A percentile compares a stretch with the other conserved stretches of the same genome.
phyloP scores from a whole-genome alignment of 2,329 filamentous ascomycete genomes.

The Colletotrichum sidae region DNA sequence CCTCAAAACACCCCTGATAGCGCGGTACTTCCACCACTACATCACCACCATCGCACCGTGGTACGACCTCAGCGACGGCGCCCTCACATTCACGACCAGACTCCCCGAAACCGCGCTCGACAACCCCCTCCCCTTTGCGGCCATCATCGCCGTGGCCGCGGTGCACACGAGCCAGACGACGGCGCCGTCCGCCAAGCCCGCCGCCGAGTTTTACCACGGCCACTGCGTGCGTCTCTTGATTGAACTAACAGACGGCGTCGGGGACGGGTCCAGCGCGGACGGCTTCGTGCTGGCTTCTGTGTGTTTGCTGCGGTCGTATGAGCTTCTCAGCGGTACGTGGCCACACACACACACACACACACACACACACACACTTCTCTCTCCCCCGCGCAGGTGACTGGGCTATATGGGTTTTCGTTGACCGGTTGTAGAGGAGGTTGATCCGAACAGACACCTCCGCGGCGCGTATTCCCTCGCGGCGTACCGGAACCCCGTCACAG shows the following conservation, averaged over 20 bases:
- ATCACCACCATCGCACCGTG: slow-evolving; percentile 53
- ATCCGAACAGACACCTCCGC: slow-evolving; percentile 58
- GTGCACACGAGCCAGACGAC: slow-evolving; percentile 52
- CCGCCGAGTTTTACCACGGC: slow-evolving; percentile 54
- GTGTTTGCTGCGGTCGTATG: slow-evolving; percentile 60
- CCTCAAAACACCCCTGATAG: slow-evolving; percentile 46
- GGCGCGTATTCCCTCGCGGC: slow-evolving; percentile 59
- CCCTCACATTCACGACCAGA: slow-evolving; percentile 47
- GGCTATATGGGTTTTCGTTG: neutral
- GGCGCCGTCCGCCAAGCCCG: slow-evolving; percentile 40
- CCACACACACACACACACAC: too few relatives aligned
- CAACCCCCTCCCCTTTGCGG: slow-evolving; percentile 55
- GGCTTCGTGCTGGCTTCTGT: slow-evolving; percentile 54
- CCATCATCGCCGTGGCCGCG: slow-evolving; percentile 57
- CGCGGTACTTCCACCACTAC: slow-evolving; percentile 54
- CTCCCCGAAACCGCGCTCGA: slow-evolving; percentile 52
- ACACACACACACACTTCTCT: too few relatives aligned
- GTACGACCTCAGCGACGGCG: slow-evolving; percentile 59
- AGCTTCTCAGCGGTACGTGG: slow-evolving; percentile 56
- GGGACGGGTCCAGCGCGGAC: slow-evolving; percentile 48
- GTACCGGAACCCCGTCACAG: slow-evolving; percentile 40
- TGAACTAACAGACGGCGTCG: slow-evolving; percentile 43
- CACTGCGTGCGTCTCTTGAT: slow-evolving; percentile 54
- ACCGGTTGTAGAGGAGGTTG: slow-evolving; percentile 47
- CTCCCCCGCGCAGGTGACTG: too few relatives aligned